These are phyloP conservation scores for Hibiscus trionum DNA, from an alignment of 345 rosid genomes.

Conservation along the genomic window DNA sequence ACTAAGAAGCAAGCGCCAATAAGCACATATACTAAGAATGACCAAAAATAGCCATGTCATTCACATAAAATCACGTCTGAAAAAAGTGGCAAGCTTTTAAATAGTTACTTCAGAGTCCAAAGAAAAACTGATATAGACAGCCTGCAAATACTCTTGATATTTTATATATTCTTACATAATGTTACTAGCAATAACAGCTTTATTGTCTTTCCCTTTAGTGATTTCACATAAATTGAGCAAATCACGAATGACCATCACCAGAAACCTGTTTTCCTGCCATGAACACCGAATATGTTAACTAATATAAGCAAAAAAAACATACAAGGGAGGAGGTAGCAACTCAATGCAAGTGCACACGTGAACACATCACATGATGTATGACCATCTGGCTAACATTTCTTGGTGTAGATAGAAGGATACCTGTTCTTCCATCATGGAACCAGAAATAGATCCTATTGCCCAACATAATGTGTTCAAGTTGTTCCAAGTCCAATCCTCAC, in stretches of 20 bases:
- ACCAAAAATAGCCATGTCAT: background rate
- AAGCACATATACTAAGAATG: background rate
- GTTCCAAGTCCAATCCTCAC: slow-evolving; percentile 99
- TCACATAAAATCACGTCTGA: background rate
- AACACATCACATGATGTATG: background rate
- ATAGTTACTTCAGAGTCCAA: background rate
- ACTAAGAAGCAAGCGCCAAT: background rate
- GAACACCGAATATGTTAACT: background rate
- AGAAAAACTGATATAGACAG: background rate
- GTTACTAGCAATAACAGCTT: slow-evolving; percentile 98
- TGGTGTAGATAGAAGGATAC: slow-evolving; percentile 25
- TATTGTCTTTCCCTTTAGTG: slow-evolving; percentile 95
- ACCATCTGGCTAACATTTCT: background rate
- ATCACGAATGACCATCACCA: slow-evolving; percentile 98
- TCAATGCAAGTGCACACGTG: background rate
- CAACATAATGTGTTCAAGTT: slow-evolving; percentile 92
- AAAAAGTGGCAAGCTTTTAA: background rate
- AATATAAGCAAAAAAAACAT: background rate
- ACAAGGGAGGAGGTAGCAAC: background rate
- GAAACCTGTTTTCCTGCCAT: slow-evolving; percentile 92
- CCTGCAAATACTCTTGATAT: background rate
- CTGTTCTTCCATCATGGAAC: slow-evolving; percentile 99
- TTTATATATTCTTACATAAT: slow-evolving; percentile 67
- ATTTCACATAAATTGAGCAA: slow-evolving; percentile 92
- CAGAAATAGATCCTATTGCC: slow-evolving; percentile 99